Evolutionary conservation across 768 basidiomycete genomes (phyloP).

Genomic region (Tulasnella sp.): DNA sequence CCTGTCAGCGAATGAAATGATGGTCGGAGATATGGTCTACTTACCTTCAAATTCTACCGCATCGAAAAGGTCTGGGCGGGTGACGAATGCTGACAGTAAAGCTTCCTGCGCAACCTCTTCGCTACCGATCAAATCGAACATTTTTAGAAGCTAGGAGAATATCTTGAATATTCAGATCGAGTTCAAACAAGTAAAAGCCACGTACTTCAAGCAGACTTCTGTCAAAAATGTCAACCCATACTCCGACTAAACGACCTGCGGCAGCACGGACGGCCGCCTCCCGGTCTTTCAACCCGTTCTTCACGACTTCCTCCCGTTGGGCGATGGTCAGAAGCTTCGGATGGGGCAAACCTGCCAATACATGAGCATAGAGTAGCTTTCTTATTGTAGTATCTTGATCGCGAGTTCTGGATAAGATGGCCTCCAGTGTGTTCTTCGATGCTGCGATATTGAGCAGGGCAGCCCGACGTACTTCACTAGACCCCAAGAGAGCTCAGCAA

Average conservation of each 20-base stretch:
- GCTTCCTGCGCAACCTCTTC: conserved; percentile 62
- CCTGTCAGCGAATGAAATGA: conserved; percentile 23
- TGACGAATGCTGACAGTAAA: conserved; percentile 57
- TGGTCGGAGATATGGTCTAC: conserved; percentile 17
- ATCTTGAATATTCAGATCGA: neutral
- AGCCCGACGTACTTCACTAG: conserved; percentile 78
- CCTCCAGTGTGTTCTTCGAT: conserved; percentile 40
- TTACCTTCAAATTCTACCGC: conserved; percentile 57
- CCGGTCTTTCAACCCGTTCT: conserved; percentile 77
- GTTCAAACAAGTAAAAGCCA: conserved; percentile 9
- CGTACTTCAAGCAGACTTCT: conserved; percentile 29
- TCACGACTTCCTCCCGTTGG: conserved; percentile 67
- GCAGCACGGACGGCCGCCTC: conserved; percentile 62
- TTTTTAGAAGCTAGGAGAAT: conserved; percentile 37
- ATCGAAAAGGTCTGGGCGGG: conserved; percentile 52
- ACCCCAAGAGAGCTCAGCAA: neutral
- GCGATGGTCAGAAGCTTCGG: conserved; percentile 52
- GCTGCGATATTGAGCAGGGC: conserved; percentile 61
- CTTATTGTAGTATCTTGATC: conserved; percentile 70
- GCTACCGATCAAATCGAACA: conserved; percentile 44
- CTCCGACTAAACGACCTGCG: conserved; percentile 55
- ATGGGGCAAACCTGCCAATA: conserved; percentile 54
- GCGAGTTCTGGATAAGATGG: conserved; percentile 61
- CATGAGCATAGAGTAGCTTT: conserved; percentile 52
- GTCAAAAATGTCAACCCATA: conserved; percentile 58